These are phyloP conservation scores for Hygrophorus russula DNA, from an alignment of 768 basidiomycete species.

Conservation along the genomic window DNA sequence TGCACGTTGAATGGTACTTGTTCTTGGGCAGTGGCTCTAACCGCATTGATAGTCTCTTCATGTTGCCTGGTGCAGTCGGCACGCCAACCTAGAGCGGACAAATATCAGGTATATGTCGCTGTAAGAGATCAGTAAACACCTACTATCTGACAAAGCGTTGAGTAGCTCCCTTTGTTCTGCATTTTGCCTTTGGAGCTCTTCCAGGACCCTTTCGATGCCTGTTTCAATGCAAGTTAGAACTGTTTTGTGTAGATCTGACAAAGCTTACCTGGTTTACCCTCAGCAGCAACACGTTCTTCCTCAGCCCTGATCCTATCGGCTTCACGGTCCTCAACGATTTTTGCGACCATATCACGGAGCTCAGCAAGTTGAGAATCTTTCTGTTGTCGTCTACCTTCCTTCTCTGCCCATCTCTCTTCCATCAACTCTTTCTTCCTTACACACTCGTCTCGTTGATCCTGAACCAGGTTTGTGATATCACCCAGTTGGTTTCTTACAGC, in stretches of 20 bases:
- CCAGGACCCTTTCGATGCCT: constrained; percentile 53
- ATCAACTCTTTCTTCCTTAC: constrained; percentile 47
- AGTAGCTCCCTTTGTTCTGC: constrained; percentile 48
- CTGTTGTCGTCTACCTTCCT: constrained; percentile 41
- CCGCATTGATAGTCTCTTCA: constrained; percentile 53
- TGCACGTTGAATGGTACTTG: constrained; percentile 80
- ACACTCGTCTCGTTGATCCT: constrained; percentile 51
- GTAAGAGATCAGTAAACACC: constrained; percentile 14
- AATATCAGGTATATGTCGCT: constrained; percentile 6
- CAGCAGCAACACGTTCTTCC: constrained; percentile 40
- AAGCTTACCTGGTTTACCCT: constrained; percentile 43
- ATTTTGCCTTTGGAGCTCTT: constrained; percentile 49
- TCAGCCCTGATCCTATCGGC: constrained; percentile 39
- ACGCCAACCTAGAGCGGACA: constrained; percentile 44
- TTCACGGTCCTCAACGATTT: constrained; percentile 45
- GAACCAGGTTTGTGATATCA: constrained; percentile 65
- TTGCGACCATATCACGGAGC: constrained; percentile 49
- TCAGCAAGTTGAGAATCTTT: constrained; percentile 49
- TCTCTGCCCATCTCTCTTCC: constrained; percentile 56
- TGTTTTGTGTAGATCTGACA: constrained; percentile 1
- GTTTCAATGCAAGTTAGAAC: constrained; percentile 10
- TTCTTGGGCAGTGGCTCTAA: constrained; percentile 60
- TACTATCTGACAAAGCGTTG: constrained; percentile 43
- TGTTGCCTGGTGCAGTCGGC: constrained; percentile 56
- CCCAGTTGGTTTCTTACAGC: constrained; percentile 46